phyloP scores from a whole-genome alignment of 139 green algal species.

The Pedinophyceae sp. region DNA sequence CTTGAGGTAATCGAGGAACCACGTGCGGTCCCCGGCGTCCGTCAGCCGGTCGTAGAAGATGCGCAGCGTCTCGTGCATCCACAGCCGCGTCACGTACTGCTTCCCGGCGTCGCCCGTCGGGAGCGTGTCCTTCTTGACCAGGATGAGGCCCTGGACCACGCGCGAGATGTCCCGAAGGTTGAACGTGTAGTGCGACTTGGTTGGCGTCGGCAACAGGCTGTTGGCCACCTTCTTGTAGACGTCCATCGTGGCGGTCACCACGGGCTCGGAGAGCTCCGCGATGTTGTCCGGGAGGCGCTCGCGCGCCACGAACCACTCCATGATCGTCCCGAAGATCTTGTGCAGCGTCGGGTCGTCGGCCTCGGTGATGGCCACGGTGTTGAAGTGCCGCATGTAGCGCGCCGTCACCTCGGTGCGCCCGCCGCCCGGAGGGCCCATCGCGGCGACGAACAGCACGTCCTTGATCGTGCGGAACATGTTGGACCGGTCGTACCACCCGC shows the following conservation, averaged over 20 bases:
- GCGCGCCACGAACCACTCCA: constrained; percentile 8
- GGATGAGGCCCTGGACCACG: constrained; percentile 12
- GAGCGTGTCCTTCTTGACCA: background rate
- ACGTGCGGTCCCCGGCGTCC: constrained; percentile 9
- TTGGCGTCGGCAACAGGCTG: constrained; percentile 19
- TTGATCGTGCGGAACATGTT: constrained; percentile 20
- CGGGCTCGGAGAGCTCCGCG: background rate
- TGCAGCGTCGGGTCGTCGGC: constrained; percentile 6
- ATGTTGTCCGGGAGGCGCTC: constrained; percentile 8
- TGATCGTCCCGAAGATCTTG: constrained; percentile 17
- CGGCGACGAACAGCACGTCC: constrained; percentile 16
- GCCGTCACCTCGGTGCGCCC: constrained; percentile 15
- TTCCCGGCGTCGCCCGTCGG: constrained; percentile 1
- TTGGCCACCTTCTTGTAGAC: constrained; percentile 16
- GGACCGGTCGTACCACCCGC: constrained; percentile 18
- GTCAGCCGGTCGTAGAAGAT: constrained; percentile 10
- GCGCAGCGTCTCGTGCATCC: constrained; percentile 12
- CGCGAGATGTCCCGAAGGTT: constrained; percentile 24
- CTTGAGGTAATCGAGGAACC: constrained; percentile 12
- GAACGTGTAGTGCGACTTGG: constrained; percentile 25
- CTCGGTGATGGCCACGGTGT: constrained; percentile 12
- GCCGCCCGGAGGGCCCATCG: constrained; percentile 25
- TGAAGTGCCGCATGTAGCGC: constrained; percentile 22
- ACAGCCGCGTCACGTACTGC: constrained; percentile 7
- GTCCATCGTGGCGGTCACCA: constrained; percentile 14